Conservation (phyloP, 225 moss, liverwort and hornwort species). For the Pseudisothecium myosuroides region DNA sequence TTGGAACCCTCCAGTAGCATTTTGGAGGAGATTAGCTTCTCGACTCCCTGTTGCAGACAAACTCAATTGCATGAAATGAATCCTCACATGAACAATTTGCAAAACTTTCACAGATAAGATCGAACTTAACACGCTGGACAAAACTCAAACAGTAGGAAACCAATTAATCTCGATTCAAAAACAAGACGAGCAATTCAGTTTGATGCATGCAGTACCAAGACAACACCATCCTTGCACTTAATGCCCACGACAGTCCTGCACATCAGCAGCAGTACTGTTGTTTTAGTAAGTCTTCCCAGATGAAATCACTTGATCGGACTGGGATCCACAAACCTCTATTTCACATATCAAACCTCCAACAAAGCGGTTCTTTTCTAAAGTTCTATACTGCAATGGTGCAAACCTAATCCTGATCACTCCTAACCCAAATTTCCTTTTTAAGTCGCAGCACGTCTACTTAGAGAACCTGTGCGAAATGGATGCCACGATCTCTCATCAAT, state of each 20-base stretch:
- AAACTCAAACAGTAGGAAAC: not conserved
- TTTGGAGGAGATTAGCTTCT: conserved; percentile 88
- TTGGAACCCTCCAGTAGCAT: conserved; percentile 96
- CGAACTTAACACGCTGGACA: not conserved
- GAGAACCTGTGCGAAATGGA: not conserved
- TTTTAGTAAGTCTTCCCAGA: not conserved
- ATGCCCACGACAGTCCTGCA: conserved; percentile 91
- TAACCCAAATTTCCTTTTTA: not conserved
- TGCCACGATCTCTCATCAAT: not conserved
- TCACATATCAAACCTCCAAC: not conserved
- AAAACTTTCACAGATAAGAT: not conserved
- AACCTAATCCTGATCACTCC: not conserved
- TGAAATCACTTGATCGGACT: not conserved
- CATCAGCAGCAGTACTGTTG: not conserved
- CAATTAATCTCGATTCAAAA: not conserved
- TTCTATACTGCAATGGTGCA: not conserved
- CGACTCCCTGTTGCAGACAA: conserved; percentile 63
- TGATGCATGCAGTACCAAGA: conserved; percentile 38
- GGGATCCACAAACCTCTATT: not conserved
- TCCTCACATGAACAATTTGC: not conserved
- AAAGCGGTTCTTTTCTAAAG: not conserved
- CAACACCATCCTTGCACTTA: conserved; percentile 94
- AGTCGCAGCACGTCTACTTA: not conserved
- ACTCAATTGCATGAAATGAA: not conserved
- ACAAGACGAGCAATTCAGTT: not conserved